These are phyloP conservation scores for Dittrichia graveolens DNA, from an alignment of 129 eudicot species.

Conservation along the genomic window DNA sequence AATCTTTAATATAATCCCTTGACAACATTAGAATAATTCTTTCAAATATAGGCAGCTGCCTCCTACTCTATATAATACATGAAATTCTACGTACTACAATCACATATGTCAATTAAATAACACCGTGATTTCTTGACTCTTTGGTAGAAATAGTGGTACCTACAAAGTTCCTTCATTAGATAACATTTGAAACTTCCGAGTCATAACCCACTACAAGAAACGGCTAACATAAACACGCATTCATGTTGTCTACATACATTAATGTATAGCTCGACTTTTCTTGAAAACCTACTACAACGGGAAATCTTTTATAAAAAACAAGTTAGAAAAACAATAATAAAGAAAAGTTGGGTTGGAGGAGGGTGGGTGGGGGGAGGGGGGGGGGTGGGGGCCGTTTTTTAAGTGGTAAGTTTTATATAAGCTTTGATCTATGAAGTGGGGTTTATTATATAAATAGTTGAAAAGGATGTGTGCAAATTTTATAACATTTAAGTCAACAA, in stretches of 20 bases:
- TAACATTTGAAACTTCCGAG: no score
- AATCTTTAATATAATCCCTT: background rate
- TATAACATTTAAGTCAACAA: conserved; percentile 21
- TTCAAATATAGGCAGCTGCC: conserved; percentile 2
- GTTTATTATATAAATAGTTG: conserved; percentile 18
- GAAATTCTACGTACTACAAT: background rate
- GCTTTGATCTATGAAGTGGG: conserved; percentile 26
- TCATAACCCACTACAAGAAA: no score
- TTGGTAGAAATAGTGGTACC: no score
- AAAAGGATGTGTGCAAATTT: conserved; percentile 29
- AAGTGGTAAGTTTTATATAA: background rate
- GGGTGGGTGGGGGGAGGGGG: no score
- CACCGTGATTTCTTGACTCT: background rate
- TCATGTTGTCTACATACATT: no score
- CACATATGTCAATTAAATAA: background rate
- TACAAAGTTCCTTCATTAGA: no score
- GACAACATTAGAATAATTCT: conserved; percentile 9
- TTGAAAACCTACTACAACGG: no score
- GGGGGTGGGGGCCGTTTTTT: conserved; percentile 31
- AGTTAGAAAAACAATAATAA: background rate
- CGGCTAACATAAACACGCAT: no score
- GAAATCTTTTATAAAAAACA: no score
- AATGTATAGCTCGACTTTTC: no score
- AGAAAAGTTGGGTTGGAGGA: conserved; percentile 11
- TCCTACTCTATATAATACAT: background rate